Evolutionary conservation across 352 stramenopile species (phyloP), one percentile per base, ranked within the genome.

Genomic region (Pythium chondricola): DNA sequence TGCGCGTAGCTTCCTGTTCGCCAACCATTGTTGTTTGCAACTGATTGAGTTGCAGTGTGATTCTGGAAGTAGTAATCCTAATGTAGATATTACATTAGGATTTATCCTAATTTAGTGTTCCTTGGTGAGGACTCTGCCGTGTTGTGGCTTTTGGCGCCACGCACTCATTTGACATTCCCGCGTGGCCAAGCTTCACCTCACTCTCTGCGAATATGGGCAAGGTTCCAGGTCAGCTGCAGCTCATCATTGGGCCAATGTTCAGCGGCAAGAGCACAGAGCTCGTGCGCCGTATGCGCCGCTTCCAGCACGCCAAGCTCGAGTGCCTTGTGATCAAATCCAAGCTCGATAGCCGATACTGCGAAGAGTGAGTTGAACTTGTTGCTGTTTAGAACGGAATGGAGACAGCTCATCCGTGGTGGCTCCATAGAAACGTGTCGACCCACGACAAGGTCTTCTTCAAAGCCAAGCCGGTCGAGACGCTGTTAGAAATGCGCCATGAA

Each of bases 241-340:
- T 93, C 29, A 92, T 93, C 43, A 72, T 93, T 31, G 83, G 83
- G 6, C 80, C 83, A 45, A 93, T 93, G 83, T 93, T 92, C 61
- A 92, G 79, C 50, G 83, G 83, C 59, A 93, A 93, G 59, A 89
- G 72, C 56, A 93, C 80, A 35, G 83, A 93, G 57, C 78, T 93
- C 56, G 82, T 93, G 48, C 80, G 83, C 32, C 77, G 83, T 46
- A 80, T 90, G 43, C 78, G 79, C 27, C 73, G 83, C 37, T 90
- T 86, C 62, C 70, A 84, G 48, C 78, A 92, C 60, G 75, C 80
- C 42, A 82, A 85, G 52, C 71, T 88, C 39, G 54, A 80, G 52
- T 89, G 76, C 43, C 71, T 93, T 36, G 72, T 93, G 30, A 64
- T 93, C 59, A 91, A 91, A 46, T 88, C 80, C 55, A 77, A 74